Percentiles rank a stretch among this genome's conserved stretches.
These are phyloP conservation scores for Baudoinia panamericana DNA, from an alignment of 495 filamentous ascomycete genomes.

Conservation along the genomic window DNA sequence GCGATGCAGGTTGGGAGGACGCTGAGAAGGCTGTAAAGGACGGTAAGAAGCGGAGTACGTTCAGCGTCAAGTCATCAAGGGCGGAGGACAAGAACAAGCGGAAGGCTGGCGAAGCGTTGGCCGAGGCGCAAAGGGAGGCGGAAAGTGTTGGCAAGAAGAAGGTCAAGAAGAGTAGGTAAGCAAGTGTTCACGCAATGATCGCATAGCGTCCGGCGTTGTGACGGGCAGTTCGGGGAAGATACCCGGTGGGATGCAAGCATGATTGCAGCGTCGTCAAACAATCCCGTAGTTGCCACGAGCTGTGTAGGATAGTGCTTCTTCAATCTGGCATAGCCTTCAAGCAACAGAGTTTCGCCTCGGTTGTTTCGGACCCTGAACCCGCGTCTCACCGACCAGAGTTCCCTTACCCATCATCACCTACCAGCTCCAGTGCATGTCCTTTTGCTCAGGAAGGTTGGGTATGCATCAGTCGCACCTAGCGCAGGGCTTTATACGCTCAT, in stretches of 20 bases:
- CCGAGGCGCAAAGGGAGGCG: constrained; percentile 48
- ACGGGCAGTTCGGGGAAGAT: not conserved
- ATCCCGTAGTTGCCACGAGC: too few species aligned
- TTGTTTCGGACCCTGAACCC: too few species aligned
- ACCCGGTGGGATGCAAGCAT: not conserved
- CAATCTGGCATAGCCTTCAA: too few species aligned
- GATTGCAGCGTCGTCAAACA: too few species aligned
- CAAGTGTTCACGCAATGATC: not conserved
- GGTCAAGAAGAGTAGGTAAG: constrained; percentile 34
- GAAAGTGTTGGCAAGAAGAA: constrained; percentile 47
- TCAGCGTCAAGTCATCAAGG: constrained; percentile 67
- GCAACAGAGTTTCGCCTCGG: too few species aligned
- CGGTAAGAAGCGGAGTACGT: constrained; percentile 43
- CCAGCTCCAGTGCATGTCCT: too few species aligned
- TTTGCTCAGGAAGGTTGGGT: too few species aligned
- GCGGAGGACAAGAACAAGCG: constrained; percentile 43
- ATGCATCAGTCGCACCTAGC: too few species aligned
- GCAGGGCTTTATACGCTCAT: too few species aligned
- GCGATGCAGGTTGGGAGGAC: constrained; percentile 65
- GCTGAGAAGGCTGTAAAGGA: constrained; percentile 53
- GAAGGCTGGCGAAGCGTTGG: constrained; percentile 60
- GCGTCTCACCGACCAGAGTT: too few species aligned
- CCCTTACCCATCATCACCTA: too few species aligned
- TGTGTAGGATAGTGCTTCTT: too few species aligned
- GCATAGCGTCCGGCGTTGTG: constrained; percentile 4